Conservation (phyloP, 1,284 basidiomycete species). For the Rhizoctonia solani region DNA sequence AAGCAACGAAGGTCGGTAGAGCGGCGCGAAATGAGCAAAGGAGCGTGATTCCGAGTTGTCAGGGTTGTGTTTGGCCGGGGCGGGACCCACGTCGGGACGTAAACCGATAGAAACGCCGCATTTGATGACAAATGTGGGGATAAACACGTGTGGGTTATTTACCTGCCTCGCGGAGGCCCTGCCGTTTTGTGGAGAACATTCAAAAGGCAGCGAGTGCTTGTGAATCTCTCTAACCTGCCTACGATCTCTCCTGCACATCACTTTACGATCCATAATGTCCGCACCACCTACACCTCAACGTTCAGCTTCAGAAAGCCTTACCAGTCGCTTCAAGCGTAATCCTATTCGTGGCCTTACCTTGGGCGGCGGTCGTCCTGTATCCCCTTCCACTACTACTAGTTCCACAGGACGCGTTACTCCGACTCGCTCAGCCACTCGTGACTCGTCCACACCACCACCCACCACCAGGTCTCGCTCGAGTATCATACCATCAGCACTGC, state of each 20-base stretch:
- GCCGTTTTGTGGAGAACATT: not conserved
- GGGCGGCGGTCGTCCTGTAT: not conserved
- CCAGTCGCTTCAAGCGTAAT: conserved; percentile 7
- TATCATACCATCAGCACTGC: too few species aligned
- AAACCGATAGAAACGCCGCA: not conserved
- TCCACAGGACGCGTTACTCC: conserved; percentile 13
- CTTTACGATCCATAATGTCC: conserved; percentile 8
- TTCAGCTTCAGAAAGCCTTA: not conserved
- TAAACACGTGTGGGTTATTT: not conserved
- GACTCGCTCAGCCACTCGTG: conserved; percentile 12
- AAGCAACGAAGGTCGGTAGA: conserved; percentile 11
- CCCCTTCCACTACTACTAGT: not conserved
- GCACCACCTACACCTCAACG: not conserved
- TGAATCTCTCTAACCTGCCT: not conserved
- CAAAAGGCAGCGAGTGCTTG: not conserved
- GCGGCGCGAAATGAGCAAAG: not conserved
- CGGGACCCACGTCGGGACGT: not conserved
- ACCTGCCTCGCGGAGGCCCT: not conserved
- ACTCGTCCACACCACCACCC: not conserved
- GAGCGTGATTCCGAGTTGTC: not conserved
- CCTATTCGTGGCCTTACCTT: conserved; percentile 10
- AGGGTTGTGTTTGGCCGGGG: not conserved
- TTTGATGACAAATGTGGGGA: not conserved
- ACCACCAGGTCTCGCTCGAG: too few species aligned
- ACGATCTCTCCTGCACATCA: conserved; percentile 20